Evolutionary conservation across 176 grass and related monocot genomes (phyloP).

Genomic region (Zoysia pacifica): DNA sequence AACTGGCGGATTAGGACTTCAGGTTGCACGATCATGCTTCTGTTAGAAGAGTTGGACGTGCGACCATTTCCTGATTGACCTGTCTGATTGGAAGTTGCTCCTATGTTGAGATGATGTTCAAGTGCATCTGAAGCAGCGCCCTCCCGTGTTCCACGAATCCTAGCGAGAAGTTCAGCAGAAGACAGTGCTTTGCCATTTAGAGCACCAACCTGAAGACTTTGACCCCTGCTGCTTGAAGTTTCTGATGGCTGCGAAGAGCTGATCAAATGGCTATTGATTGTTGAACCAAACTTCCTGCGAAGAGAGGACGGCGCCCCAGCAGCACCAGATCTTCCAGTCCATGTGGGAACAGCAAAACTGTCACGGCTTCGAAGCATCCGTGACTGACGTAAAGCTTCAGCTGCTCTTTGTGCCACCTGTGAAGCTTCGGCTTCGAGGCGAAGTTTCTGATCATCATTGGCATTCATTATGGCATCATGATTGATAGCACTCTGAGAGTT

Average conservation of each 20-base stretch:
- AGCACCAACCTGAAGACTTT: constrained; percentile 59
- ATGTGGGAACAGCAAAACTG: constrained; percentile 77
- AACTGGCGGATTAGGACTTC: constrained; percentile 76
- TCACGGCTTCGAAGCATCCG: constrained; percentile 69
- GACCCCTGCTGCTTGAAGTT: constrained; percentile 50
- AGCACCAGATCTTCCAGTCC: constrained; percentile 77
- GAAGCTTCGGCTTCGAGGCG: constrained; percentile 76
- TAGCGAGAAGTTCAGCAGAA: constrained; percentile 73
- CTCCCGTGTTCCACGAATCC: constrained; percentile 70
- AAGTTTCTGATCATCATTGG: constrained; percentile 76
- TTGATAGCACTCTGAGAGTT: constrained; percentile 73
- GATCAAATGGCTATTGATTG: constrained; percentile 48
- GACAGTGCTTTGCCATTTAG: constrained; percentile 63
- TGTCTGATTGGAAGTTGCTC: constrained; percentile 33
- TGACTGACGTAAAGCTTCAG: constrained; percentile 80
- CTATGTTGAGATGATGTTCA: constrained; percentile 65
- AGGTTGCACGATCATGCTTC: constrained; percentile 60
- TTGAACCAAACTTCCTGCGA: constrained; percentile 69
- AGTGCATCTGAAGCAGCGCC: constrained; percentile 75
- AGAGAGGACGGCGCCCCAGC: constrained; percentile 63
- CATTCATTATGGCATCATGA: constrained; percentile 91
- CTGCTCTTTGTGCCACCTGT: constrained; percentile 80
- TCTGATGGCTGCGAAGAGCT: constrained; percentile 44
- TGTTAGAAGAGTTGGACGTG: constrained; percentile 39
- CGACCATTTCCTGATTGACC: constrained; percentile 32